Evolutionary conservation across 2,329 filamentous ascomycete genomes (phyloP), one percentile per base, ranked within the genome.

Genomic region (Trichophyton equinum): DNA sequence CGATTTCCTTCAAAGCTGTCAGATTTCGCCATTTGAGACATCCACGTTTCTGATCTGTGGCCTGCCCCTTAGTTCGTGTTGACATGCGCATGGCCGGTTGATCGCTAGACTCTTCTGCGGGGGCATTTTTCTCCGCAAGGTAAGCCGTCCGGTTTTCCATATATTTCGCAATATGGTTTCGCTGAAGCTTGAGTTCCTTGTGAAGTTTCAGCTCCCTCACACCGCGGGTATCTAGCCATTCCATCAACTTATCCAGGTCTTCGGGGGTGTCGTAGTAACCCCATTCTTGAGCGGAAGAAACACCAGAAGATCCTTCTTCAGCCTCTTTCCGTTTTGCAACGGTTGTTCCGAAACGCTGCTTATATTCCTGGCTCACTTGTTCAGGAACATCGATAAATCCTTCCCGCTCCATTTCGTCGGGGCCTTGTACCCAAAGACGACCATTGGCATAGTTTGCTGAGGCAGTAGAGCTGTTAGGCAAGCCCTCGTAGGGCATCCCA

Each of bases 361-460:
- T 82, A 72, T 96, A 95, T 69, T 89, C 85, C 61, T 85, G 82
- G 71, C 90, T 83, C 63, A 86, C 81, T 18, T 89, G 85, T 5
- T 83, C 77, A 0, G 81, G 77, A 65, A 94, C 79, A 65, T 96
- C 89, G 66, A 95, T 89, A 70, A 92, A 95, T 4, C 91, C 91
- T 67, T 88, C 81, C 2, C 88, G 83, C 73, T 96, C 91, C 70
- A 95, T 82, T 61, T 92, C 86, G 71, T 96, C 90, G 0, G 94
- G 94, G 0, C 94, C 94, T 74, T 99, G 94, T 13, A 99, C 85
- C 94, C 94, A 99, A 61, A 99, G 82, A 62, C 92, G 89, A 7
- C 90, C 94, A 71, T 97, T 99, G 46, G 92, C 91, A 70, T 97
- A 99, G 7, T 83, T 86, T 22, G 92, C 91, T 53, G 85, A 80